phyloP scores from a whole-genome alignment of 345 rosid species.

The Brassica napus region DNA sequence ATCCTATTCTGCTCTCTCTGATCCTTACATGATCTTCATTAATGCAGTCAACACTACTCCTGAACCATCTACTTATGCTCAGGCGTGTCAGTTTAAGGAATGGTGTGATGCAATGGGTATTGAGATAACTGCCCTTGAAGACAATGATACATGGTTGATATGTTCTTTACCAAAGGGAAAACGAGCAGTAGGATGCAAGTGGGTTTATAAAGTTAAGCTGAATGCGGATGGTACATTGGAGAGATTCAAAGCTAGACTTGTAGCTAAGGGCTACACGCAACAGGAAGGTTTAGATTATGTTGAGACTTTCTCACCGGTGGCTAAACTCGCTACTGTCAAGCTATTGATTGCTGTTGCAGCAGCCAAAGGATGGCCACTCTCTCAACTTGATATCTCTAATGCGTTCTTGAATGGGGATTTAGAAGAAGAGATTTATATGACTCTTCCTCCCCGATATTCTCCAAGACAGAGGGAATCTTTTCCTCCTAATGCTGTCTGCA shows the following conservation, averaged over 20 bases:
- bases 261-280: background rate
- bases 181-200: background rate
- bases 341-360: background rate
- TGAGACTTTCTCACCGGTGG: background rate
- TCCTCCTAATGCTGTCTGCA: background rate
- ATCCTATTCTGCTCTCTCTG: no score
- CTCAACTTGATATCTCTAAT: no score
- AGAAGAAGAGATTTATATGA: background rate
- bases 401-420: no score
- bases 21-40: no score
- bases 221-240: background rate
- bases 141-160: background rate
- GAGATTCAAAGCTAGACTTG: background rate
- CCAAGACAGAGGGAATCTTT: background rate
- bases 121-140: background rate
- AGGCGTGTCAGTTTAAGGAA: no score
- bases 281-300: background rate
- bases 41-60: no score
- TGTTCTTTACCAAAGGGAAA: background rate
- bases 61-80: no score
- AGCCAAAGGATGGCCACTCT: background rate
- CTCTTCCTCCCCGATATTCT: background rate
- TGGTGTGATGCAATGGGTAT: background rate
- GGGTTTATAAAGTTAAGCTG: background rate
- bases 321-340: background rate